A percentile compares a stretch with the other conserved stretches of the same genome.
These are phyloP conservation scores for Hysterium pulicare DNA, from an alignment of 2,329 filamentous ascomycete genomes.

Conservation along the genomic window DNA sequence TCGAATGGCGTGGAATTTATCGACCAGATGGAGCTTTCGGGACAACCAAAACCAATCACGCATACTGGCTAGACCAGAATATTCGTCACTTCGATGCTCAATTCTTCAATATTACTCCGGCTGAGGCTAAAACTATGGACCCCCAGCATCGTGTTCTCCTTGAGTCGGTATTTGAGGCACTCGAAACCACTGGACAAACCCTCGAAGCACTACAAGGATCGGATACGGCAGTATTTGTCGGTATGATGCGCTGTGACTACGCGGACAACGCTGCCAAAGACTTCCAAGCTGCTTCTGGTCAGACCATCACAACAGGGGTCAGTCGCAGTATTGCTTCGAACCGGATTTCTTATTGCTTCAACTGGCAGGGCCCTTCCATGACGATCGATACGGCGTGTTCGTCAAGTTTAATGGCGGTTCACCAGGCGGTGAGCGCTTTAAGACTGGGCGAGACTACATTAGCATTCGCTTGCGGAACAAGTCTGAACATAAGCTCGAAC, in stretches of 20 bases:
- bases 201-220: constrained; percentile 4
- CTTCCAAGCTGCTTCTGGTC: not conserved
- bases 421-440: constrained; percentile 6
- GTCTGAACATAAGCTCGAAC: constrained; percentile 17
- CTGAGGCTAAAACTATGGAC: constrained; percentile 12
- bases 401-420: constrained; percentile 24
- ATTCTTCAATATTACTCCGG: constrained; percentile 16
- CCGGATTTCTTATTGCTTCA: constrained; percentile 29
- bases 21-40: constrained; percentile 8
- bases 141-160: constrained; percentile 15
- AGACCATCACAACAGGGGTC: constrained; percentile 12
- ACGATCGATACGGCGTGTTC: constrained; percentile 34
- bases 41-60: constrained; percentile 5
- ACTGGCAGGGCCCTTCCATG: constrained; percentile 29
- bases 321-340: constrained; percentile 28
- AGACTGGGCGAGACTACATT: constrained; percentile 1
- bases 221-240: constrained; percentile 2
- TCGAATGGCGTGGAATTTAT: constrained; percentile 24
- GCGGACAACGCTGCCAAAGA: not conserved
- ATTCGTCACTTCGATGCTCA: constrained; percentile 11
- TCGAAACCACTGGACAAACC: constrained; percentile 5
- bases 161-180: constrained; percentile 11
- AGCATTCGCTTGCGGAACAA: constrained; percentile 9
- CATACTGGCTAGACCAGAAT: constrained; percentile 11
- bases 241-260: constrained; percentile 1